These are phyloP conservation scores for Antrodiella citrinella DNA, from an alignment of 768 basidiomycete genomes.

Conservation along the genomic window DNA sequence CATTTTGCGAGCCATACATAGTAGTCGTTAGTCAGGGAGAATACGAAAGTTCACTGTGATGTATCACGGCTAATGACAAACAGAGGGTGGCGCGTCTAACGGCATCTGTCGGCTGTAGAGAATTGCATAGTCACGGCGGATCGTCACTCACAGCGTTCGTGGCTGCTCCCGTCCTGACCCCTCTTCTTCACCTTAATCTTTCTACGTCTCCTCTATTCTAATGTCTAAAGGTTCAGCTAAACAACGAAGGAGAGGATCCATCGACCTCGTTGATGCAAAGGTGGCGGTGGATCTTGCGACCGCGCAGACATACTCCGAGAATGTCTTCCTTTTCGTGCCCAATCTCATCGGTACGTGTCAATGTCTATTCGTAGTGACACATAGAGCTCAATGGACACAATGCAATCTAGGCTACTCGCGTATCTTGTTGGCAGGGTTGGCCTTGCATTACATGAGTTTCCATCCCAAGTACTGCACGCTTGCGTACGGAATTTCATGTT, in stretches of 20 bases:
- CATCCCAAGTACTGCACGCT: slow-evolving; percentile 91
- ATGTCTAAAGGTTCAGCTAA: slow-evolving; percentile 13
- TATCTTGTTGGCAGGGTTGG: slow-evolving; percentile 81
- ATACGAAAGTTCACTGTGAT: too few relatives aligned
- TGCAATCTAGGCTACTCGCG: slow-evolving; percentile 69
- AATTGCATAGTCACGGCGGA: background rate
- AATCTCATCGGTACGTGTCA: slow-evolving; percentile 80
- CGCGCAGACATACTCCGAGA: slow-evolving; percentile 82
- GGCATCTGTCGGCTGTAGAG: background rate
- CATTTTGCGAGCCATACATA: too few relatives aligned
- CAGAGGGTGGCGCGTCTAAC: background rate
- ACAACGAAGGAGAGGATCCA: slow-evolving; percentile 41
- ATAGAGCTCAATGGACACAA: background rate
- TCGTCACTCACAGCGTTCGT: background rate
- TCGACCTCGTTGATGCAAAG: slow-evolving; percentile 75
- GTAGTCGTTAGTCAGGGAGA: too few relatives aligned
- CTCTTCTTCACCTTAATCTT: background rate
- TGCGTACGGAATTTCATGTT: slow-evolving; percentile 81
- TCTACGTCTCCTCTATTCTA: slow-evolving; percentile 7
- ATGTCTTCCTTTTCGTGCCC: slow-evolving; percentile 94
- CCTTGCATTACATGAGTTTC: slow-evolving; percentile 89
- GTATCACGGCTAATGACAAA: too few relatives aligned
- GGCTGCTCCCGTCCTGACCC: background rate
- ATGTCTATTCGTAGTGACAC: background rate
- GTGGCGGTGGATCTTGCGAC: slow-evolving; percentile 83